phyloP scores from a whole-genome alignment of 192 early-diverging fungal genomes.

The Rhizoclosmatium globosum region DNA sequence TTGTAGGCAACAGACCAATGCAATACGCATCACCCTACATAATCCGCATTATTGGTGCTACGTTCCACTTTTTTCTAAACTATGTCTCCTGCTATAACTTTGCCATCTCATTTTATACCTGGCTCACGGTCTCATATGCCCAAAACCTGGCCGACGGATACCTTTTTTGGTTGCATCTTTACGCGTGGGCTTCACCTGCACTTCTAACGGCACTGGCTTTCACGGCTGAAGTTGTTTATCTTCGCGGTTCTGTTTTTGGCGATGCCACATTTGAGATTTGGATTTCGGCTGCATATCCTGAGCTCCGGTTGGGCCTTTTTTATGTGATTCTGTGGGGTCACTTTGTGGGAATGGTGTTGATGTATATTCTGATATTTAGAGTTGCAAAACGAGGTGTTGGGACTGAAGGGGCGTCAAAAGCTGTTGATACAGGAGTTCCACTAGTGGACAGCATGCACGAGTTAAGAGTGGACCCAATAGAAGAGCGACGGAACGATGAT shows the following conservation, averaged over 20 bases:
- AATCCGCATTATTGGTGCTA: neutral
- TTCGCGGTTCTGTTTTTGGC: slow-evolving; percentile 1
- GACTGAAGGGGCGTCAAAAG: no score
- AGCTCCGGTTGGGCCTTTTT: slow-evolving; percentile 9
- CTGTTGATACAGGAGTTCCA: neutral
- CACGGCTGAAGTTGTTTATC: neutral
- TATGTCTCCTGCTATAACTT: neutral
- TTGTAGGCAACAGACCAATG: no score
- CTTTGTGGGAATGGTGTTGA: neutral
- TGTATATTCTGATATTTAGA: neutral
- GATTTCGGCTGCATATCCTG: slow-evolving; percentile 8
- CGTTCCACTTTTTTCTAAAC: slow-evolving; percentile 8
- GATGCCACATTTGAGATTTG: slow-evolving; percentile 20
- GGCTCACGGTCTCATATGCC: neutral
- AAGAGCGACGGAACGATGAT: no score
- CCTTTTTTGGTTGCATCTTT: neutral
- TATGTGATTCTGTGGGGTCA: slow-evolving; percentile 4
- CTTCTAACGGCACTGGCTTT: neutral
- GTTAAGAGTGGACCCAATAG: no score
- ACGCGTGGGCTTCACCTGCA: slow-evolving; percentile 1
- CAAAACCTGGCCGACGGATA: neutral
- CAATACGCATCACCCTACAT: no score
- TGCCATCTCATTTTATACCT: neutral
- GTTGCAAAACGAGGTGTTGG: no score
- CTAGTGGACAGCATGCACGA: neutral